phyloP scores from a whole-genome alignment of 1,284 basidiomycete species.

The Ustilago curta region DNA sequence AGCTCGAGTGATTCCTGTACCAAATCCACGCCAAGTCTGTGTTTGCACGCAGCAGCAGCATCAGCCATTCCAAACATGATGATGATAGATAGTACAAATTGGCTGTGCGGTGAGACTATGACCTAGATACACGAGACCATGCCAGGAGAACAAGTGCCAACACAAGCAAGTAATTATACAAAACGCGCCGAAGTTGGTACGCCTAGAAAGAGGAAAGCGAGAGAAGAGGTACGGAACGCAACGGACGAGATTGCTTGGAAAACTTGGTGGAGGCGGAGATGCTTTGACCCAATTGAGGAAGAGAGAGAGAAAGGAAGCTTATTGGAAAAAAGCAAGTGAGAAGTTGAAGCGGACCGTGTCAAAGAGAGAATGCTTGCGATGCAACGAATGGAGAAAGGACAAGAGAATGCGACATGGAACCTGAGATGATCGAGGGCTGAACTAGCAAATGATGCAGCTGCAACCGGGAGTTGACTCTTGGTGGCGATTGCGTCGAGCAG shows the following conservation, averaged over 20 bases:
- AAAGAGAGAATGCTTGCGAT: neutral
- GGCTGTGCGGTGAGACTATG: neutral
- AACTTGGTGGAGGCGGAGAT: no score
- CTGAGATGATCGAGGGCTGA: neutral
- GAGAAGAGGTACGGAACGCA: neutral
- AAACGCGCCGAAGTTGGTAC: no score
- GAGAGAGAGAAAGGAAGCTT: neutral
- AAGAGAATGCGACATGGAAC: neutral
- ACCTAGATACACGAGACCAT: neutral
- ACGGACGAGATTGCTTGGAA: neutral
- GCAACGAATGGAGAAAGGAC: neutral
- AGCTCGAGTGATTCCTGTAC: constrained; percentile 12
- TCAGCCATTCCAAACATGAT: neutral
- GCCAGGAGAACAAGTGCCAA: neutral
- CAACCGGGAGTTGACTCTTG: constrained; percentile 33
- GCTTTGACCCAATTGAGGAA: no score
- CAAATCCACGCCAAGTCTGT: neutral
- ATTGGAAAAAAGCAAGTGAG: neutral
- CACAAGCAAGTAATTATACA: constrained; percentile 2
- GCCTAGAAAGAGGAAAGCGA: neutral
- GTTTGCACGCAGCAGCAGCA: neutral
- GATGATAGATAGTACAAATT: neutral
- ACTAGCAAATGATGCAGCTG: constrained; percentile 44
- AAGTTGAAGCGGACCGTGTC: neutral
- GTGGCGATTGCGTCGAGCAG: constrained; percentile 4